Evolutionary conservation across 495 filamentous ascomycete genomes (phyloP).

Genomic region (Apodospora peruviana): DNA sequence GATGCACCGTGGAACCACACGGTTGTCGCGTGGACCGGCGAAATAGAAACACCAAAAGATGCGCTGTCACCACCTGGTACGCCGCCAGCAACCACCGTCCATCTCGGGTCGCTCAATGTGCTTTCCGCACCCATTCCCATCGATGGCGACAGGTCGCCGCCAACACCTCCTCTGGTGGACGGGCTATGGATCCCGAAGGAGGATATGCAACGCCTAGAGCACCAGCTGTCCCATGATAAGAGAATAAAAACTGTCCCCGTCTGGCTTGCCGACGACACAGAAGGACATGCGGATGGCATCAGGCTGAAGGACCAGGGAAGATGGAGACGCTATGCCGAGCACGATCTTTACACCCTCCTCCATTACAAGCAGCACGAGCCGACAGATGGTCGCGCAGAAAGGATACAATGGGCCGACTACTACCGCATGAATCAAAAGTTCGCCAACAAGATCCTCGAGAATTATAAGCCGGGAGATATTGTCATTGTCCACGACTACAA

Average conservation of each 20-base stretch:
- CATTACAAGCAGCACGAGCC: conserved; percentile 92
- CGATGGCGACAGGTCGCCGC: conserved; percentile 48
- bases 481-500: conserved; percentile 91
- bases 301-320: conserved; percentile 69
- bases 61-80: conserved; percentile 31
- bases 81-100: conserved; percentile 36
- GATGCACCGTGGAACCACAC: conserved; percentile 77
- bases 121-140: conserved; percentile 68
- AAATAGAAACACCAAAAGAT: conserved; percentile 58
- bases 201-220: conserved; percentile 65
- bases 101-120: conserved; percentile 44
- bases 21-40: conserved; percentile 87
- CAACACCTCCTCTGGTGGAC: conserved; percentile 53
- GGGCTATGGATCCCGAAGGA: conserved; percentile 57
- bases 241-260: conserved; percentile 66
- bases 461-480: conserved; percentile 86
- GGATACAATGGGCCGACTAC: conserved; percentile 85
- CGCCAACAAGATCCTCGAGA: conserved; percentile 74
- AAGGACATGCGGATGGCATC: conserved; percentile 57
- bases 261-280: conserved; percentile 71
- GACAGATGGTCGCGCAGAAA: conserved; percentile 72
- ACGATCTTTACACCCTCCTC: conserved; percentile 81
- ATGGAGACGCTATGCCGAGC: conserved; percentile 85
- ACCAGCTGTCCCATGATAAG: conserved; percentile 60
- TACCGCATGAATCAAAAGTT: conserved; percentile 81